phyloP scores from a whole-genome alignment of 805 yeast species.

The Nakazawaea ernobii region DNA sequence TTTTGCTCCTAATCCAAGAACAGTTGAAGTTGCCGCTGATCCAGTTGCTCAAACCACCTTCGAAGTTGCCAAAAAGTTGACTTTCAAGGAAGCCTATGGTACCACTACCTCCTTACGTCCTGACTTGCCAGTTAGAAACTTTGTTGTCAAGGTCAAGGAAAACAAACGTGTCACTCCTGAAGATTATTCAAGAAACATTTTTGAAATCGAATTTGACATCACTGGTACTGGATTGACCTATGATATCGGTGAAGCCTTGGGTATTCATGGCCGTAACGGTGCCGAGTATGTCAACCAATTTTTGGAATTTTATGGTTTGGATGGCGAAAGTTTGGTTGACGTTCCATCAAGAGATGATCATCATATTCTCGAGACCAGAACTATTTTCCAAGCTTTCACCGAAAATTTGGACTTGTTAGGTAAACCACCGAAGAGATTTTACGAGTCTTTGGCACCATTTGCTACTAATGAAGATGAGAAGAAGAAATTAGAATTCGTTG shows the following conservation, averaged over 20 bases:
- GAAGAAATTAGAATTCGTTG: slow-evolving; percentile 54
- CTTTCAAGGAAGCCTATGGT: slow-evolving; percentile 77
- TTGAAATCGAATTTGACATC: slow-evolving; percentile 92
- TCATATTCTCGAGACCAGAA: slow-evolving; percentile 59
- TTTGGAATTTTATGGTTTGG: slow-evolving; percentile 63
- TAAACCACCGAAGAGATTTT: slow-evolving; percentile 92
- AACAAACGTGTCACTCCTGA: slow-evolving; percentile 87
- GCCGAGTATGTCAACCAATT: slow-evolving; percentile 60
- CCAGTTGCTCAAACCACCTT: slow-evolving; percentile 28
- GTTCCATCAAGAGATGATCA: slow-evolving; percentile 65
- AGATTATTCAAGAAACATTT: slow-evolving; percentile 89
- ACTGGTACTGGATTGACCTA: slow-evolving; percentile 87
- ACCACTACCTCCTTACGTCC: slow-evolving; percentile 68
- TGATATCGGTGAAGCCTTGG: slow-evolving; percentile 94
- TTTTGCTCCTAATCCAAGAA: slow-evolving; percentile 59
- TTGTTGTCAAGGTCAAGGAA: slow-evolving; percentile 83
- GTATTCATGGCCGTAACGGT: slow-evolving; percentile 87
- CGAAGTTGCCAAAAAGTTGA: slow-evolving; percentile 62
- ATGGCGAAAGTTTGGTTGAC: slow-evolving; percentile 62
- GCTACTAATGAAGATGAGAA: slow-evolving; percentile 69
- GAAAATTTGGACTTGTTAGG: slow-evolving; percentile 88
- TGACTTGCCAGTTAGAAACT: slow-evolving; percentile 80
- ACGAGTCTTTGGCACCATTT: slow-evolving; percentile 70
- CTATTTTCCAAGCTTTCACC: slow-evolving; percentile 72
- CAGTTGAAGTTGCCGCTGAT: slow-evolving; percentile 33